These are phyloP conservation scores for Tetracentron sinense DNA, from an alignment of 164 flowering plant species.

Conservation along the genomic window DNA sequence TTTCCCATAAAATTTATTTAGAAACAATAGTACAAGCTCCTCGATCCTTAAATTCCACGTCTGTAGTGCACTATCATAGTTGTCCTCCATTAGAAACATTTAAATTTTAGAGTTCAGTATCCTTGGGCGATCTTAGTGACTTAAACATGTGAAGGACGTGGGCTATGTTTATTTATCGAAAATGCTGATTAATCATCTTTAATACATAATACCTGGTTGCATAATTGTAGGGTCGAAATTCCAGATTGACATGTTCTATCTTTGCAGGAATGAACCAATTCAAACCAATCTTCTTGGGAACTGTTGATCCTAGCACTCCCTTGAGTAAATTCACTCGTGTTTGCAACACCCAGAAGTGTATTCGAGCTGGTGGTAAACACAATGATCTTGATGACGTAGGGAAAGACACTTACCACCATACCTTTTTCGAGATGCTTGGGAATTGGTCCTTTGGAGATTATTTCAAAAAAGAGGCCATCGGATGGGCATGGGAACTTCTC, in stretches of 20 bases:
- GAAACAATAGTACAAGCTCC: too few species aligned
- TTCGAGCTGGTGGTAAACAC: conserved; percentile 96
- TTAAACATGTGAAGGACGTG: too few species aligned
- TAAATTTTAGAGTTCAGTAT: neutral
- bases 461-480: conserved; percentile 87
- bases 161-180: neutral
- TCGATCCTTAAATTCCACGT: too few species aligned
- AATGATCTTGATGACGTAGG: conserved; percentile 99
- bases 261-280: conserved; percentile 96
- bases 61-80: too few species aligned
- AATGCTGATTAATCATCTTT: conserved; percentile 3
- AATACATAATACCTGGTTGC: neutral
- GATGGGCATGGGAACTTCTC: conserved; percentile 93
- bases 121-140: neutral
- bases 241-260: neutral
- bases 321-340: conserved; percentile 82
- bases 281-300: conserved; percentile 90
- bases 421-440: conserved; percentile 99
- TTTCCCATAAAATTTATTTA: too few species aligned
- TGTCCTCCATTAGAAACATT: too few species aligned
- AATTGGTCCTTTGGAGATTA: conserved; percentile 99
- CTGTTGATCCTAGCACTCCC: conserved; percentile 71
- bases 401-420: conserved; percentile 96
- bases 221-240: neutral
- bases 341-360: conserved; percentile 95